Base-by-base conservation (phyloP, 2,329 filamentous ascomycete species). In the Cladophialophora exuberans region DNA sequence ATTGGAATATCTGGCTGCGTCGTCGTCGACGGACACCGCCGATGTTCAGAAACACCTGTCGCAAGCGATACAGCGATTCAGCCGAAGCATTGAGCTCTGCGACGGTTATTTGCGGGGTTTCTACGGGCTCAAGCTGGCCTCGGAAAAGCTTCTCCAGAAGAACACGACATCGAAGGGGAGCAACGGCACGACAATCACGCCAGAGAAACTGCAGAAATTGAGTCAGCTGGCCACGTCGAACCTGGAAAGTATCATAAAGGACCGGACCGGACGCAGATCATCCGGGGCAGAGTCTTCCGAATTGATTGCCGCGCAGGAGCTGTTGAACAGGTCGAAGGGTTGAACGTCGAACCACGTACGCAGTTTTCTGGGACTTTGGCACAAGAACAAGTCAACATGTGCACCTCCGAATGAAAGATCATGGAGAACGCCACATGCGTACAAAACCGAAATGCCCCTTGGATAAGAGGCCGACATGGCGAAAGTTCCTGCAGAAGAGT, bases 21-120 rank as follows among this genome's bases (percentile, higher is more conserved):
- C 53, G 33, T 45, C 61, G 51, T 63, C 73, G 42, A 66, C 71
- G 28, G 71, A 73, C 10, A 65, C 63, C 30, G 66, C 67, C 23
- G 73, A 71, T 11, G 66, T 68, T 39, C 53, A 70, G 54, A 74
- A 80, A 68, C 76, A 83, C 64, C 75, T 94, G 51, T 78, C 82
- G 38, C 88, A 92, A 68, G 86, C 90, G 4, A 72, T 96, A 50
- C 89, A 90, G 68, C 84, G 92, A 62, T 97, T 96, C 73, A 89
- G 88, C 69, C 84, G 94, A 65, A 94, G 91, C 67, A 84, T 97
- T 62, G 94, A 99, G 74, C 82, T 99, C 48, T 97, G 94, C 67
- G 89, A 97, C 65, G 86, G 91, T 69, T 97, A 97, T 69, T 73
- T 97, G 59, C 85, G 94, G 58, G 94, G 92, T 1, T 96, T 91